phyloP scores from a whole-genome alignment of 1,284 basidiomycete species.

The Cryptococcus sp. region DNA sequence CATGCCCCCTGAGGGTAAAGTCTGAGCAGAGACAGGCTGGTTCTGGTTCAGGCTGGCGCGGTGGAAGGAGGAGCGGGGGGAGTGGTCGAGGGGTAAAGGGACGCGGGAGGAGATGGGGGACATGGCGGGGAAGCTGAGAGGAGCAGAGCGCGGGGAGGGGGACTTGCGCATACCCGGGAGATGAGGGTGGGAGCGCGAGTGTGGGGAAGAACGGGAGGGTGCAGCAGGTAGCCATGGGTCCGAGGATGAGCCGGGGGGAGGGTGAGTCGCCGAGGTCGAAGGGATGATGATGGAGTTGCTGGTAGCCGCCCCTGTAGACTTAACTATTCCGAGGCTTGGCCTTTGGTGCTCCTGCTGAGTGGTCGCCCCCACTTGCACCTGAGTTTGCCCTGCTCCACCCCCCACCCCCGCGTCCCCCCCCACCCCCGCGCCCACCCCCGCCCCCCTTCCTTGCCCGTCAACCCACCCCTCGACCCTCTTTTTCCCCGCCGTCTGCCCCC shows the following conservation, averaged over 20 bases:
- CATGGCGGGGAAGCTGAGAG: conserved; percentile 20
- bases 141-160: conserved; percentile 22
- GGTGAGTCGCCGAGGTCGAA: background rate
- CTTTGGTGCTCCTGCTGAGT: conserved; percentile 5
- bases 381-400: background rate
- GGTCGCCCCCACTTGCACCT: conserved; percentile 9
- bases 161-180: conserved; percentile 15
- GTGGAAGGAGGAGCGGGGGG: conserved; percentile 1
- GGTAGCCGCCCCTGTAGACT: background rate
- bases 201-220: conserved; percentile 5
- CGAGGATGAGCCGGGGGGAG: background rate
- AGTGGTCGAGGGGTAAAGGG: conserved; percentile 11
- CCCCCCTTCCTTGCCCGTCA: conserved; percentile 26
- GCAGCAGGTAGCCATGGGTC: conserved; percentile 11
- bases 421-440: conserved; percentile 21
- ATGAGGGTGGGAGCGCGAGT: conserved; percentile 21
- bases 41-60: background rate
- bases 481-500: conserved; percentile 16
- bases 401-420: conserved; percentile 8
- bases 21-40: too few species aligned
- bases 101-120: conserved; percentile 22
- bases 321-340: background rate
- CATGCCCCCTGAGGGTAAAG: conserved; percentile 14
- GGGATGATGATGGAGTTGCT: background rate
- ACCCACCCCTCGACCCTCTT: conserved; percentile 20